Base-by-base conservation (phyloP, 371 early-diverging fungal genomes). In the Mortierella sp. region DNA sequence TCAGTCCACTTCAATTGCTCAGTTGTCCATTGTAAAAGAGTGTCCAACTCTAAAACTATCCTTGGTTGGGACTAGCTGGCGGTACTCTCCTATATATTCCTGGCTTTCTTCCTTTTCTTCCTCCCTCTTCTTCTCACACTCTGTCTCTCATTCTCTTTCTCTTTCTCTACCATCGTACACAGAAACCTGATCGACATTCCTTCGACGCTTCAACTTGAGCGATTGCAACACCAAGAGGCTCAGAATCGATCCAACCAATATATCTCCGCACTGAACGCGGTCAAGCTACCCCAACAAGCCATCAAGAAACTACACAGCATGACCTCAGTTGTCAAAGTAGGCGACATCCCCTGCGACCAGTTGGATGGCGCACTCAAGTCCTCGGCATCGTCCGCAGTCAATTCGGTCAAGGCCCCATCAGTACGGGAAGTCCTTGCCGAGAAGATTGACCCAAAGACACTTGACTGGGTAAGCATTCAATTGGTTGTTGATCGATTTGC, bases 111-210 rank as follows among this genome's bases (percentile, higher is more conserved):
- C 52, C 31, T 42, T 64, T 38, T 50, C 34, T 28, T 26, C 42
- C 42, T 39, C 26, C 9, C 19, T 48, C 21, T 39, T 39, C 9
- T 27, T 48, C 21, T 16, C 30, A 49, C 28, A 24, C 34, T 58
- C 41, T 65, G 23, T 48, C 51, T 43, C 47, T 38, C 55, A 26
- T 65, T 49, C 26, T 51, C 10, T 38, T 28, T 47, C 51, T 50
- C 19, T 50, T n/a, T 58, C 46, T 39, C 26, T 55, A 18, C 28
- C 55, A 48, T 28, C 18, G 4, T 10, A 10, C 34, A 42, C 50
- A 74, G 74, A 56, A 68, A 64, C 47, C 30, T 74, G 61, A 74
- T 74, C 47, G 74, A 74, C 50, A 74, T 74, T 57, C 74, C 74
- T 10, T 74, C 74, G 49, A 68, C 74, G 12, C 54, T 74, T 30